Conservation (phyloP, 2,329 filamentous ascomycete species). For the Hysterium pulicare region DNA sequence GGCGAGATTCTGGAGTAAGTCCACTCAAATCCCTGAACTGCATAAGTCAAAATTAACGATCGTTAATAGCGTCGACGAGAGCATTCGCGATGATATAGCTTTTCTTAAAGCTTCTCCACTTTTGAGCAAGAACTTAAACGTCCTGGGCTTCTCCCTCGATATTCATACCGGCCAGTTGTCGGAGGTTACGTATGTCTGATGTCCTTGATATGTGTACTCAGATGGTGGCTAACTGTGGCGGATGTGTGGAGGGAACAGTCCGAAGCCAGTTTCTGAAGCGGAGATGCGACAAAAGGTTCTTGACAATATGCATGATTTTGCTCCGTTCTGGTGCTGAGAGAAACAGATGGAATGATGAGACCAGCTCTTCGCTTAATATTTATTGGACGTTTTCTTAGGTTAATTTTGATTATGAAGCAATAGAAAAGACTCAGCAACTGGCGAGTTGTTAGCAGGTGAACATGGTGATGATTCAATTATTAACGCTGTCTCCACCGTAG, state of each 20-base stretch:
- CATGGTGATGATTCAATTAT: too few relatives aligned
- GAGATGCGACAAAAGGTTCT: neutral
- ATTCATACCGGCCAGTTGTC: slow-evolving; percentile 3
- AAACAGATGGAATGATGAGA: too few relatives aligned
- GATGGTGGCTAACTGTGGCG: neutral
- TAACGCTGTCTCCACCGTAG: too few relatives aligned
- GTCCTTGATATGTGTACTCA: neutral
- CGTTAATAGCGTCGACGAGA: slow-evolving; percentile 17
- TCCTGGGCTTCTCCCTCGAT: slow-evolving; percentile 3
- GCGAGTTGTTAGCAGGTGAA: too few relatives aligned
- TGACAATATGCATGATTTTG: neutral
- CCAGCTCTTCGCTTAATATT: too few relatives aligned
- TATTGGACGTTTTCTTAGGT: too few relatives aligned
- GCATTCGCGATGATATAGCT: slow-evolving; percentile 19
- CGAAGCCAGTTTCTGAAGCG: neutral
- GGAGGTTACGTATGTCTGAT: slow-evolving; percentile 1
- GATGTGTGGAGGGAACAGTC: neutral
- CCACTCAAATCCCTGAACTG: too few relatives aligned
- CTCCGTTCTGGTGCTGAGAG: neutral
- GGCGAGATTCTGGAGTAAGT: slow-evolving; percentile 22
- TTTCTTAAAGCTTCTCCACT: slow-evolving; percentile 15
- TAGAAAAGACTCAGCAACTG: too few relatives aligned
- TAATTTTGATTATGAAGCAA: too few relatives aligned
- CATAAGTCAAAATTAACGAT: neutral
- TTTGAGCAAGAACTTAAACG: slow-evolving; percentile 12